Base-by-base conservation (phyloP, 371 early-diverging fungal species). In the Mortierella sp. region DNA sequence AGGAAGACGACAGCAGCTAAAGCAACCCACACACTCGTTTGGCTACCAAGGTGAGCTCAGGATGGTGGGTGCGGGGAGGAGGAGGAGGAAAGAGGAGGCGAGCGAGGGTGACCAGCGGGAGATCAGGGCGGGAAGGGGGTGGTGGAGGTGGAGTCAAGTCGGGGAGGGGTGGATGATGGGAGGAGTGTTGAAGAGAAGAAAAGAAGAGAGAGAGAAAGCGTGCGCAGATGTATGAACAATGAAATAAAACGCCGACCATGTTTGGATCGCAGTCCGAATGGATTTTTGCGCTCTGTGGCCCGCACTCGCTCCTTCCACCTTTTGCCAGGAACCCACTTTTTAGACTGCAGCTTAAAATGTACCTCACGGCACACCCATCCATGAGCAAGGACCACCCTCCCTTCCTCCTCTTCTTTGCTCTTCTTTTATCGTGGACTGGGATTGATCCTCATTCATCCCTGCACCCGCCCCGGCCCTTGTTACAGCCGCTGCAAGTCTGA, bases 391-490 rank as follows among this genome's bases (percentile, higher is more conserved):
- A 19, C 51, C 51, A 14, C 51, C 27, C 49, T 24, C 7, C 49
- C 24, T 4, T 6, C 5, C 24, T 19, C 24, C 14, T 48, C n/a
- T 26, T 21, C n/a, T 26, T 21, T 30, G 5, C 4, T 42, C 7
- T 5, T 27, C 21, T 4, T 5, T 28, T 8, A 48, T 3, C 23
- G 16, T 19, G 45, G 19, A 16, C 34, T 10, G 7, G 48, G 48
- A 48, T 23, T 48, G 48, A 48, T 48, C 48, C 24, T 48, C 48
- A 23, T 23, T 48, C n/a, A 43, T 19, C 39, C 46, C 9, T 45
- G n/a, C 46, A n/a, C 19, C 5, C 9, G 19, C 46, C 46, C 6
- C 19, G 46, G 46, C 46, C 5, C 46, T 45, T 9, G 46, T 6
- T 45, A 13, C 16, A 18, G 46, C 16, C 46, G 18, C n/a, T n/a